Evolutionary conservation across 169 alveolate species (phyloP).

Genomic region (Perkinsus chesapeaki): DNA sequence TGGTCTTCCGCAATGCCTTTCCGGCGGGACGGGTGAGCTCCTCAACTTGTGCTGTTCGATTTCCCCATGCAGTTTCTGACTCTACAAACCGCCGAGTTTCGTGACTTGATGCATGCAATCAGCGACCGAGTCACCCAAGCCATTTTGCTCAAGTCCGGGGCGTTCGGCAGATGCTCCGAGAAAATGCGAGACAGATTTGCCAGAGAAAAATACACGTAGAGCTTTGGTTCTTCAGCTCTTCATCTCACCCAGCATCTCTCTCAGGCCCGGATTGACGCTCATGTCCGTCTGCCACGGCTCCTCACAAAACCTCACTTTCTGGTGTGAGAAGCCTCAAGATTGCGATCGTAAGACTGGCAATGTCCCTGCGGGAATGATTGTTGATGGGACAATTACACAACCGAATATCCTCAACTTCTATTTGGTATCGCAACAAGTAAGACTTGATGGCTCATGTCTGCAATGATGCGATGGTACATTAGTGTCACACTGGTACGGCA

Average conservation of each 20-base stretch:
- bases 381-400: background rate
- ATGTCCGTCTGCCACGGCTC: background rate
- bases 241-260: background rate
- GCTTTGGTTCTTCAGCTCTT: background rate
- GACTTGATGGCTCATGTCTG: background rate
- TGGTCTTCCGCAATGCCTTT: background rate
- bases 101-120: background rate
- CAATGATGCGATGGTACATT: background rate
- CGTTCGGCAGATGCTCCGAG: background rate
- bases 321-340: background rate
- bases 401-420: background rate
- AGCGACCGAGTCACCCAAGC: background rate
- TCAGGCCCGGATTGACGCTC: background rate
- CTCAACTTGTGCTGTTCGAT: background rate
- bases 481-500: background rate
- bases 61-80: background rate
- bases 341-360: background rate
- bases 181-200: background rate
- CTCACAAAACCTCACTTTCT: background rate
- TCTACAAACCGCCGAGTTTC: background rate
- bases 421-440: background rate
- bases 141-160: background rate
- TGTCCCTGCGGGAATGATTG: background rate
- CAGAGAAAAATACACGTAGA: background rate
- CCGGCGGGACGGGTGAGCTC: background rate